Evolutionary conservation across 2,329 filamentous ascomycete species (phyloP).

Genomic region (Curvularia eragrostidis): DNA sequence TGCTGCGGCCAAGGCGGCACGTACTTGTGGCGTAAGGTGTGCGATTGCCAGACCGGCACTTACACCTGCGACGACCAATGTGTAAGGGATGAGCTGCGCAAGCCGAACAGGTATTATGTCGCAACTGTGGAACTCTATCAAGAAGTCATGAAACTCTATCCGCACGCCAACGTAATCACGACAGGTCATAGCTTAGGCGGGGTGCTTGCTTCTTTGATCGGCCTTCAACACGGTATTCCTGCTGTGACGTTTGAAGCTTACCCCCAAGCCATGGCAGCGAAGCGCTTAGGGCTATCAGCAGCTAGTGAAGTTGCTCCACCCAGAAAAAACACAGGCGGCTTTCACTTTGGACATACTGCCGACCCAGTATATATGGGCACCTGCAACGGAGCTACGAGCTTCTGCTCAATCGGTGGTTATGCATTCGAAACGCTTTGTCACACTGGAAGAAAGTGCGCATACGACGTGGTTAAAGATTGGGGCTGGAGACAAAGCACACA

Average conservation of each 20-base stretch:
- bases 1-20: slow-evolving; percentile 47
- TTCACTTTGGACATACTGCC: slow-evolving; percentile 47
- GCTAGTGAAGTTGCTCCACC: slow-evolving; percentile 41
- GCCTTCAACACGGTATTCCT: slow-evolving; percentile 43
- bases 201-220: slow-evolving; percentile 45
- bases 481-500: slow-evolving; percentile 46
- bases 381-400: slow-evolving; percentile 45
- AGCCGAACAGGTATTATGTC: slow-evolving; percentile 44
- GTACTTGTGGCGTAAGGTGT: slow-evolving; percentile 46
- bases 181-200: slow-evolving; percentile 47
- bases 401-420: slow-evolving; percentile 47
- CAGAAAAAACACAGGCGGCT: slow-evolving; percentile 43
- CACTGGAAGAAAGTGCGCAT: slow-evolving; percentile 45
- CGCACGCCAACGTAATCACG: slow-evolving; percentile 44
- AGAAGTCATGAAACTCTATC: slow-evolving; percentile 44
- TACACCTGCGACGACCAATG: slow-evolving; percentile 47
- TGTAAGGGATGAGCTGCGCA: slow-evolving; percentile 39
- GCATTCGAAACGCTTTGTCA: slow-evolving; percentile 48
- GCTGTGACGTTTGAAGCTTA: slow-evolving; percentile 46
- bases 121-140: slow-evolving; percentile 44
- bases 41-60: slow-evolving; percentile 46
- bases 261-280: slow-evolving; percentile 46
- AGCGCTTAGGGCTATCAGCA: slow-evolving; percentile 40
- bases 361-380: slow-evolving; percentile 49
- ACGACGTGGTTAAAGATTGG: slow-evolving; percentile 49